A percentile compares a stretch with the other conserved stretches of the same genome.
These are phyloP conservation scores for Stereocaulon alpinum DNA, from an alignment of 495 filamentous ascomycete species.

Conservation along the genomic window DNA sequence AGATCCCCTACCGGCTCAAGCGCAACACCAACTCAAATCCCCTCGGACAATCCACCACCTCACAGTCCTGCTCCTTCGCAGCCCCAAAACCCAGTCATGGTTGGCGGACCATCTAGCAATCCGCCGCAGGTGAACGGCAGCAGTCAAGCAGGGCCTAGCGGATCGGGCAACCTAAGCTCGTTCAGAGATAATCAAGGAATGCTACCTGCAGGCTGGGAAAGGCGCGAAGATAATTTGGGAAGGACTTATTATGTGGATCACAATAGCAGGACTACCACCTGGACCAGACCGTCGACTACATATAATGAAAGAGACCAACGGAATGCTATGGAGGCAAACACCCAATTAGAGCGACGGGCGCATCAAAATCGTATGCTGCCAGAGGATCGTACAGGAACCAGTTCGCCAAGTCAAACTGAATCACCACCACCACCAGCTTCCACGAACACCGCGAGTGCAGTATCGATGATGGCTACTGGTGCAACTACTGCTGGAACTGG, in stretches of 20 bases:
- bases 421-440: slow-evolving; percentile 15
- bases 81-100: slow-evolving; percentile 31
- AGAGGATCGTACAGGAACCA: slow-evolving; percentile 89
- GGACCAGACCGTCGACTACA: slow-evolving; percentile 74
- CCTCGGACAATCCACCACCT: slow-evolving; percentile 23
- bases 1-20: slow-evolving; percentile 18
- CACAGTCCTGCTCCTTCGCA: slow-evolving; percentile 30
- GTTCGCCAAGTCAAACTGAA: slow-evolving; percentile 71
- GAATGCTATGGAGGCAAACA: slow-evolving; percentile 72
- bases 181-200: slow-evolving; percentile 93
- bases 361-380: slow-evolving; percentile 94
- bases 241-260: slow-evolving; percentile 99
- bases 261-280: slow-evolving; percentile 93
- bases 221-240: slow-evolving; percentile 89
- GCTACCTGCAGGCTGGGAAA: slow-evolving; percentile 89
- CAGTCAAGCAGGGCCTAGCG: slow-evolving; percentile 24
- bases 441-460: slow-evolving; percentile 45
- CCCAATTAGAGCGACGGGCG: slow-evolving; percentile 78
- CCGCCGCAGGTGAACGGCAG: slow-evolving; percentile 35
- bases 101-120: slow-evolving; percentile 32
- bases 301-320: slow-evolving; percentile 72
- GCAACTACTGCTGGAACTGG: slow-evolving; percentile 91
- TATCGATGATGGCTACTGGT: slow-evolving; percentile 87
- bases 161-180: slow-evolving; percentile 61
- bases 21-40: slow-evolving; percentile 8